Evolutionary conservation across 768 basidiomycete species (phyloP).

Genomic region (Tephrocybe sp.): DNA sequence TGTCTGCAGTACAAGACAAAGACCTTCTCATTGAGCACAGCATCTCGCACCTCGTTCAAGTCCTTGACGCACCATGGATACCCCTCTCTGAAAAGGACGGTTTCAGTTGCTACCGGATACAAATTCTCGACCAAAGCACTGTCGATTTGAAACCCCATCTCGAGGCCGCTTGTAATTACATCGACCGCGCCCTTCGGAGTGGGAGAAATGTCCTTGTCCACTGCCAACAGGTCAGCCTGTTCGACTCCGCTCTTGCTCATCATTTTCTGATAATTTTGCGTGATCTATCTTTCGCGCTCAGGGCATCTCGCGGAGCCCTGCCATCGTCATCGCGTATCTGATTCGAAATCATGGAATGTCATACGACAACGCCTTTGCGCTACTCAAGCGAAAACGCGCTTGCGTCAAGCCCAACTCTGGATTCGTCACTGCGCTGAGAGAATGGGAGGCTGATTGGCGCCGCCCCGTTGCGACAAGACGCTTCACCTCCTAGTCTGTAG

Average conservation of each 20-base stretch:
- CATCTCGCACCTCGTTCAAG: slow-evolving; percentile 61
- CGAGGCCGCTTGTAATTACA: slow-evolving; percentile 66
- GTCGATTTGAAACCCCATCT: slow-evolving; percentile 70
- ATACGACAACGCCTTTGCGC: slow-evolving; percentile 61
- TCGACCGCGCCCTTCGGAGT: slow-evolving; percentile 56
- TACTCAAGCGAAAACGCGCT: slow-evolving; percentile 63
- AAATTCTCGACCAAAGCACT: slow-evolving; percentile 60
- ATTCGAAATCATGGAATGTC: slow-evolving; percentile 74
- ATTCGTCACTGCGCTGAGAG: slow-evolving; percentile 59
- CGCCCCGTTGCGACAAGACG: slow-evolving; percentile 18
- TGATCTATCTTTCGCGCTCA: slow-evolving; percentile 24
- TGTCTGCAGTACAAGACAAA: slow-evolving; percentile 57
- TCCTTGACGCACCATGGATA: slow-evolving; percentile 64
- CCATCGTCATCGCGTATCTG: slow-evolving; percentile 80
- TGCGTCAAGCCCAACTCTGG: slow-evolving; percentile 81
- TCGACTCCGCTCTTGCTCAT: slow-evolving; percentile 11
- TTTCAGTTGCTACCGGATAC: slow-evolving; percentile 60
- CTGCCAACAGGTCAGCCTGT: slow-evolving; percentile 69
- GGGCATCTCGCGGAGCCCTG: slow-evolving; percentile 78
- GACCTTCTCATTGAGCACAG: slow-evolving; percentile 46
- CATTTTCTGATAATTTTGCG: slow-evolving; percentile 10
- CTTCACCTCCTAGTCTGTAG: slow-evolving; percentile 24
- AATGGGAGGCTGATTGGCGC: slow-evolving; percentile 49
- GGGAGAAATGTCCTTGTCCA: slow-evolving; percentile 75
- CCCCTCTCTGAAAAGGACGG: slow-evolving; percentile 46